Percentiles rank a stretch among this genome's conserved stretches.
Conservation (phyloP, 768 basidiomycete genomes). For the Leccinum ochraceum region DNA sequence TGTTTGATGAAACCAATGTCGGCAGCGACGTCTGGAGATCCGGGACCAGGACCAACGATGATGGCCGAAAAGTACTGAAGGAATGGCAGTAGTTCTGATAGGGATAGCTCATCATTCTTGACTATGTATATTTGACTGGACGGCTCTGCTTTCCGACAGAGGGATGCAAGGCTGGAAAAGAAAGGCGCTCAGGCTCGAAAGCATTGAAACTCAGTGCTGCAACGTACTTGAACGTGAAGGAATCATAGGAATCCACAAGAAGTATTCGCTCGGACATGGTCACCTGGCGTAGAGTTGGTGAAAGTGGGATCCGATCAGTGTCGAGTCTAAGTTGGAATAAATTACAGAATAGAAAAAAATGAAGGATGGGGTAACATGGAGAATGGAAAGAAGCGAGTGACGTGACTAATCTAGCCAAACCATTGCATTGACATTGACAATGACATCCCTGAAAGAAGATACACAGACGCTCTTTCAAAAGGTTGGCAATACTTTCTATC, state of each 20-base stretch:
- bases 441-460: slow-evolving; percentile 22
- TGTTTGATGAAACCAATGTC: slow-evolving; percentile 73
- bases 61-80: slow-evolving; percentile 67
- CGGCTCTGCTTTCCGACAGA: slow-evolving; percentile 65
- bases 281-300: not conserved
- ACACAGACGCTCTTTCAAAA: slow-evolving; percentile 39
- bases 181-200: slow-evolving; percentile 3
- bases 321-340: not conserved
- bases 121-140: slow-evolving; percentile 65
- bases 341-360: not conserved
- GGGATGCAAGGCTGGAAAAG: slow-evolving; percentile 61
- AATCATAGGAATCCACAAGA: slow-evolving; percentile 83
- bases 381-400: not conserved
- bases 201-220: not conserved
- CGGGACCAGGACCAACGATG: slow-evolving; percentile 79
- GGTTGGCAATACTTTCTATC: slow-evolving; percentile 26
- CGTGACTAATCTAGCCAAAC: not conserved
- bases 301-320: not conserved
- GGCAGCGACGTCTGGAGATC: slow-evolving; percentile 60
- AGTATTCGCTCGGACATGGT: slow-evolving; percentile 54
- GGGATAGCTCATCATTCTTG: slow-evolving; percentile 64
- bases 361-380: slow-evolving; percentile 3
- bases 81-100: slow-evolving; percentile 50
- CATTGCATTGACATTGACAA: not conserved
- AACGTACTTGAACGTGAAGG: slow-evolving; percentile 86